Base-by-base conservation (phyloP, 345 rosid species). In the Euphorbia tirucalli region DNA sequence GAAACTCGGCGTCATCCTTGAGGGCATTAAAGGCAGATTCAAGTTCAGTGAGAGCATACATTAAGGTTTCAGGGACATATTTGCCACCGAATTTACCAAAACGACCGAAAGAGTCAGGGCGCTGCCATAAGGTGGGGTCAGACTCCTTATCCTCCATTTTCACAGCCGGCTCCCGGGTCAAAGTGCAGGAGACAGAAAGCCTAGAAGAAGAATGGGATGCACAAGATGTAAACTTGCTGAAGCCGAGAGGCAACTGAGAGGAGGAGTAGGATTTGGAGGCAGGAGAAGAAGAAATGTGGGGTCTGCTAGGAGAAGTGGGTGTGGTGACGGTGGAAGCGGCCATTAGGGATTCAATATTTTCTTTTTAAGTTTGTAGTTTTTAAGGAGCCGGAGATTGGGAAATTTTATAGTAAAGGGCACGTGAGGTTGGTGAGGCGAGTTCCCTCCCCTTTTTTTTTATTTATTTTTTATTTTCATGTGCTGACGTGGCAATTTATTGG, bases 71-170 rank as follows among this genome's bases (percentile, higher is more conserved):
- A 0, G 97, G 98, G 25, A 94, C 98, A 61, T 84, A 94, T 74
- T 92, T 92, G 27, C 98, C 98, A 11, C 98, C 97, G 72, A 88
- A 92, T 79, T 83, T 84, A 10, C 97, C 98, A 64, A 89, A 94
- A 48, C 98, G 89, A 0, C 98, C 98, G 49, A 90, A 87, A 0
- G 93, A 72, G 75, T 94, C 98, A 18, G 98, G 98, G 37, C 97
- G 75, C 68, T 71, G 78, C 89, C 89, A 84, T 9, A n/a, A 1
- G 14, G 56, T 37, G 19, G 85, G 77, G 66, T 80, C 85, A 48
- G 86, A 72, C 37, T 46, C 74, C 27, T 49, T 27, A 22, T 62
- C 77, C 71, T 74, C 84, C 93, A 86, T 80, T 50, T 62, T 67
- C 32, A 85, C 72, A 24, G 72, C 65, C 11, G 89, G 62, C 55